A percentile compares a stretch with the other conserved stretches of the same genome.
Conservation (phyloP, 108 stramenopile genomes). For the Cyclotella kingstonii region DNA sequence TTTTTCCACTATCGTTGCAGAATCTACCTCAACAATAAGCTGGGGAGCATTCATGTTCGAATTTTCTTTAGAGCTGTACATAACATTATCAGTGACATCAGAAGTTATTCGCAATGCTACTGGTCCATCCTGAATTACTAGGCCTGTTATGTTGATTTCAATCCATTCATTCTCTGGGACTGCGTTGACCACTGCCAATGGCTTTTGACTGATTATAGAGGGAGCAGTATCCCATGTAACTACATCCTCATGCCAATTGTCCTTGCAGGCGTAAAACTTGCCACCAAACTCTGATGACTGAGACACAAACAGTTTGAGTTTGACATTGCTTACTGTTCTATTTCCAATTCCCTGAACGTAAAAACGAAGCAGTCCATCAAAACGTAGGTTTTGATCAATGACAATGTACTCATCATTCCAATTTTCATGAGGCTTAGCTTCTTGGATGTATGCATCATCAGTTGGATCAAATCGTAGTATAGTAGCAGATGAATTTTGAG, state of each 20-base stretch:
- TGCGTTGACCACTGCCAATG: constrained; percentile 27
- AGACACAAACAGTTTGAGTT: constrained; percentile 27
- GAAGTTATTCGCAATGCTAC: constrained; percentile 26
- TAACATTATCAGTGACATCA: constrained; percentile 35
- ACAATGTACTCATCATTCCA: constrained; percentile 40
- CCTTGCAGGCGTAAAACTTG: constrained; percentile 25
- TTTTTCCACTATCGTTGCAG: constrained; percentile 1
- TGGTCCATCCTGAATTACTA: constrained; percentile 27
- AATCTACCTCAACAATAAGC: constrained; percentile 29
- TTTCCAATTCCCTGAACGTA: constrained; percentile 30
- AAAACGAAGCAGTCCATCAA: constrained; percentile 40
- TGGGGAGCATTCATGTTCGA: constrained; percentile 31
- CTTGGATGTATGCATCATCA: constrained; percentile 24
- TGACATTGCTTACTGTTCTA: constrained; percentile 26
- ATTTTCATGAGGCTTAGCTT: constrained; percentile 23
- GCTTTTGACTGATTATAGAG: constrained; percentile 18
- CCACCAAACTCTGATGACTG: constrained; percentile 29
- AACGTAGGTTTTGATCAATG: constrained; percentile 34
- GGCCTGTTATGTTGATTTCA: constrained; percentile 30
- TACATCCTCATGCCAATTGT: constrained; percentile 42
- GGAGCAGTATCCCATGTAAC: constrained; percentile 36
- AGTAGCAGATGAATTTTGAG: not conserved
- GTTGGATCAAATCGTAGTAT: constrained; percentile 21
- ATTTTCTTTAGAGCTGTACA: constrained; percentile 44
- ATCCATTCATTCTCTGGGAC: constrained; percentile 26